phyloP scores from a whole-genome alignment of 331 rosid species.

The Dryas integrifolia region DNA sequence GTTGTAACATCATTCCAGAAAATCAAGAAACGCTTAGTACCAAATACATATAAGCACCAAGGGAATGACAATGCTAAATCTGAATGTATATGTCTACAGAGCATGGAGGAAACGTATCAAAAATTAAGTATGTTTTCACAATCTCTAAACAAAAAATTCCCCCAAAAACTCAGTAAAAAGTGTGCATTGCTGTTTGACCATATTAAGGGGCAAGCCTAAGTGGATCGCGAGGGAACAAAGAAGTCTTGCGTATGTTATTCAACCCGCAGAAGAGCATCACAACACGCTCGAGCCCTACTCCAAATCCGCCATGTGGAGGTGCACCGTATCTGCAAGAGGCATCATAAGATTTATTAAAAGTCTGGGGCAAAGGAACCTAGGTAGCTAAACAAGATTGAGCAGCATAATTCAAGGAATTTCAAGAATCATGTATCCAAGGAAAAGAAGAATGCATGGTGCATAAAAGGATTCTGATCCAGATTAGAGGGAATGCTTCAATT shows the following conservation, averaged over 20 bases:
- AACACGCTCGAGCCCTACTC: slow-evolving; percentile 93
- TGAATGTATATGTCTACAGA: too few species aligned
- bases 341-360: slow-evolving; percentile 13
- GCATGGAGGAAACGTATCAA: too few species aligned
- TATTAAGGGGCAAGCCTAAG: slow-evolving; percentile 67
- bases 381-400: not conserved
- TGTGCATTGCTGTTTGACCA: too few species aligned
- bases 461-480: too few species aligned
- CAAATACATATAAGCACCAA: too few species aligned
- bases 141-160: not conserved
- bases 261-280: slow-evolving; percentile 94
- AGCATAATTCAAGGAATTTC: not conserved
- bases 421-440: too few species aligned
- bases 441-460: too few species aligned
- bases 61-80: too few species aligned
- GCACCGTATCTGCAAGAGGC: slow-evolving; percentile 72
- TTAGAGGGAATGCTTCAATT: too few species aligned
- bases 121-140: not conserved
- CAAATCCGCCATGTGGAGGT: slow-evolving; percentile 93
- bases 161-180: not conserved
- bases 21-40: too few species aligned
- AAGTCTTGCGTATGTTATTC: slow-evolving; percentile 84
- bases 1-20: too few species aligned
- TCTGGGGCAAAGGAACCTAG: not conserved
- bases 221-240: slow-evolving; percentile 90